Base-by-base conservation (phyloP, 805 yeast species). In the Candida coquimbonensis region DNA sequence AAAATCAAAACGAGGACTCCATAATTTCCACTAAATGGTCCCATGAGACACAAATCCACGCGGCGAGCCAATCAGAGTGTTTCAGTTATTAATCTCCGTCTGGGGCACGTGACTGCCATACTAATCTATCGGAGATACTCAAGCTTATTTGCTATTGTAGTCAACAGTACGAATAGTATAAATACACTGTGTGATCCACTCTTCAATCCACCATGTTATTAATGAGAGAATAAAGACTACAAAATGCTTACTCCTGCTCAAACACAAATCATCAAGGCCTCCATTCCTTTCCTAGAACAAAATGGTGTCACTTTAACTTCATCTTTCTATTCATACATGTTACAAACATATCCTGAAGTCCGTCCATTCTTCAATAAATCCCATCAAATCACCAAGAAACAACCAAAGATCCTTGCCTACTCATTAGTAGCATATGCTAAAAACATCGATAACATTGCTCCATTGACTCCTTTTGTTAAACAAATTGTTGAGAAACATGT, bases 401-500 rank as follows among this genome's bases (percentile, higher is more conserved):
- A 83, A 60, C 87, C 88, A 47, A 67, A 70, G 51, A 80, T 83
- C 29, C 66, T 83, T 38, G 88, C 88, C 1, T 72, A 68, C 51
- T 75, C 89, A 1, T 66, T 83, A 24, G 60, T 80, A 26, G 69
- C 74, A 19, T 83, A 83, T 47, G 87, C 88, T 13, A 68, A 75
- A 50, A 69, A 80, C 55, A 80, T 83, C 45, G 81, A 81, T 49
- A 75, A 80, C 47, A 60, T 83, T 44, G 65, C 74, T 3, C 79
- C 75, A 11, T 64, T 83, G 36, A 56, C 68, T 12, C 74, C 65
- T 2, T 75, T 77, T 49, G 86, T 83, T 9, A 65, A 72, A 41
- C 78, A 75, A 49, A 79, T 83, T 53, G 83, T 75, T 39, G 72
- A 70, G 51, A 83, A 82, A 61, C 90, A 83, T 53, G 80, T 76